Percentiles rank a stretch among this genome's conserved stretches.
Evolutionary conservation across 495 filamentous ascomycete genomes (phyloP).

Genomic region (Parmelia sp.): DNA sequence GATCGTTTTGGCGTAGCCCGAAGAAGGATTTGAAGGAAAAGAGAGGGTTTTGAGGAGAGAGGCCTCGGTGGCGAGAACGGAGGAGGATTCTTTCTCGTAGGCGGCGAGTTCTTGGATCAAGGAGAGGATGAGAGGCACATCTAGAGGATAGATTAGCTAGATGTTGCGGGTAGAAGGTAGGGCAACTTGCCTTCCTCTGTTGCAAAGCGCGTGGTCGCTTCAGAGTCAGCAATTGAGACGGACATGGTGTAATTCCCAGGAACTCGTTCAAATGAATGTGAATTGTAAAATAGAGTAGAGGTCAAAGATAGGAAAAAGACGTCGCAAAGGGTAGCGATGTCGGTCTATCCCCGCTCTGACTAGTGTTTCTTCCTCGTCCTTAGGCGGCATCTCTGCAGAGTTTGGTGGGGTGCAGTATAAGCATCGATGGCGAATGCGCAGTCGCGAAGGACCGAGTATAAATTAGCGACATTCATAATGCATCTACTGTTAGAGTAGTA

Average conservation of each 20-base stretch:
- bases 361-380: background rate
- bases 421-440: background rate
- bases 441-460: too few relatives aligned
- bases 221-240: background rate
- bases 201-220: slow-evolving; percentile 45
- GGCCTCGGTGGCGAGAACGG: slow-evolving; percentile 71
- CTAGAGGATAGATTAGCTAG: slow-evolving; percentile 40
- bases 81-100: slow-evolving; percentile 66
- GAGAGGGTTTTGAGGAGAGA: slow-evolving; percentile 72
- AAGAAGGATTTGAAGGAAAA: slow-evolving; percentile 47
- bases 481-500: too few relatives aligned
- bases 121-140: slow-evolving; percentile 72
- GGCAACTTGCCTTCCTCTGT: slow-evolving; percentile 34
- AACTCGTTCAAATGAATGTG: background rate
- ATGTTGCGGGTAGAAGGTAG: background rate
- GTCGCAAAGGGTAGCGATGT: background rate
- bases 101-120: slow-evolving; percentile 83
- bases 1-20: slow-evolving; percentile 38
- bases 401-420: background rate
- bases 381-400: background rate
- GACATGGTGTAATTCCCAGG: background rate
- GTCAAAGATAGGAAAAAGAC: background rate
- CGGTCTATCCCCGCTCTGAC: background rate
- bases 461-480: too few relatives aligned
- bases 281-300: background rate